Evolutionary conservation across 108 stramenopile genomes (phyloP).

Genomic region (Epithemia pelagica): DNA sequence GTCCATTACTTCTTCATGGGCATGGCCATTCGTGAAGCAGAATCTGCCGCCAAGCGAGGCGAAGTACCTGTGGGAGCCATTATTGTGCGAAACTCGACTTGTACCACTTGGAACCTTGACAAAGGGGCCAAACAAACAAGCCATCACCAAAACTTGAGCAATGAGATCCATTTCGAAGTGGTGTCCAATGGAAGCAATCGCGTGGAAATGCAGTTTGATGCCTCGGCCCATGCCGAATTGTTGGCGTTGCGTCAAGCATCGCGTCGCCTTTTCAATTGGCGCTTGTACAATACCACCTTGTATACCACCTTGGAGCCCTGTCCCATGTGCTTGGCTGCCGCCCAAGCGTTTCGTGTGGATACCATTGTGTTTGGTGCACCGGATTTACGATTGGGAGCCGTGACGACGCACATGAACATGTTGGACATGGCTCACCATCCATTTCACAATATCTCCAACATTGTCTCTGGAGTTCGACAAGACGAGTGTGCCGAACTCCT

Average conservation of each 20-base stretch:
- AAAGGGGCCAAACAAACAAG: neutral
- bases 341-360: slow-evolving; percentile 75
- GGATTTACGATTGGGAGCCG: slow-evolving; percentile 72
- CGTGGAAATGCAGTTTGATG: slow-evolving; percentile 69
- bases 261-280: slow-evolving; percentile 55
- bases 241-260: slow-evolving; percentile 60
- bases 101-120: slow-evolving; percentile 4
- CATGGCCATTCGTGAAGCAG: slow-evolving; percentile 55
- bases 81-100: slow-evolving; percentile 32
- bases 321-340: slow-evolving; percentile 78
- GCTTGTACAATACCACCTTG: slow-evolving; percentile 63
- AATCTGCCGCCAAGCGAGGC: slow-evolving; percentile 32
- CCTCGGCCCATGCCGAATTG: slow-evolving; percentile 86
- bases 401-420: slow-evolving; percentile 57
- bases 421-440: slow-evolving; percentile 68
- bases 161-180: slow-evolving; percentile 10
- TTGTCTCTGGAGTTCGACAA: slow-evolving; percentile 47
- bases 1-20: slow-evolving; percentile 64
- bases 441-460: slow-evolving; percentile 57
- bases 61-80: slow-evolving; percentile 85
- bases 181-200: slow-evolving; percentile 68
- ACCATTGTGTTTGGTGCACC: slow-evolving; percentile 77
- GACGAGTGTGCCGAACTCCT: slow-evolving; percentile 59
- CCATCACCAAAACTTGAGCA: neutral
- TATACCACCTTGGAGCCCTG: slow-evolving; percentile 88